Evolutionary conservation across 2,329 filamentous ascomycete species (phyloP), one percentile per base, ranked within the genome.

Genomic region (Colletotrichum echinochloae): DNA sequence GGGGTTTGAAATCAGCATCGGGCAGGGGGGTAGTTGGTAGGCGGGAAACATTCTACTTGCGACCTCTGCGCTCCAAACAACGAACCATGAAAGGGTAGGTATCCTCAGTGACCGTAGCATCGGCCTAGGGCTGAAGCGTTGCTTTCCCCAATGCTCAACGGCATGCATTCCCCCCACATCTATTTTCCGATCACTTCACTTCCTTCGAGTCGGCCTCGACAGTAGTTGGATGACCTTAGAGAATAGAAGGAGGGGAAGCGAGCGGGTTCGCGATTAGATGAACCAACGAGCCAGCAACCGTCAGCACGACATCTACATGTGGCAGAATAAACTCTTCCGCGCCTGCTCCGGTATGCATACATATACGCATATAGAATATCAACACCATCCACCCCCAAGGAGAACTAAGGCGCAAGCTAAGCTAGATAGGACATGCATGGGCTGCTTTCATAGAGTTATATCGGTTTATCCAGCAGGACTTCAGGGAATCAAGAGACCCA

Each of bases 1-100:
- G 64, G 67, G 64, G 64, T 28, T 57, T 46, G 64, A 61, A 70
- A 70, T 63, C 26, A 60, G 54, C 39, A 54, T 70, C 57, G 12
- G 44, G 49, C 41, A n/a, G 56, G 63, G 49, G 49, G 63, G 41
- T 55, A 39, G 49, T 16, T n/a, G 26, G 6, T 5, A 44, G 18
- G 44, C 28, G n/a, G 26, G 46, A 37, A 48, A 66, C 16, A 54
- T 26, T 30, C 51, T 55, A 4, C n/a, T 30, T 30, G 30, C n/a
- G 46, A 23, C 35, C 35, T 26, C 46, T 52, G 33, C 35, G 5
- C 33, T 20, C 30, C n/a, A 62, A 49, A 56, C 28, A 33, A 49
- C 37, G 33, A 49, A 14, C 23, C 20, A 30, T 23, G 35, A 54
- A 26, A 60, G 23, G 18, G 26, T n/a, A 46, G 41, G 20, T 46